Conservation (phyloP, 805 yeast genomes). For the Saturnispora mendoncae region DNA sequence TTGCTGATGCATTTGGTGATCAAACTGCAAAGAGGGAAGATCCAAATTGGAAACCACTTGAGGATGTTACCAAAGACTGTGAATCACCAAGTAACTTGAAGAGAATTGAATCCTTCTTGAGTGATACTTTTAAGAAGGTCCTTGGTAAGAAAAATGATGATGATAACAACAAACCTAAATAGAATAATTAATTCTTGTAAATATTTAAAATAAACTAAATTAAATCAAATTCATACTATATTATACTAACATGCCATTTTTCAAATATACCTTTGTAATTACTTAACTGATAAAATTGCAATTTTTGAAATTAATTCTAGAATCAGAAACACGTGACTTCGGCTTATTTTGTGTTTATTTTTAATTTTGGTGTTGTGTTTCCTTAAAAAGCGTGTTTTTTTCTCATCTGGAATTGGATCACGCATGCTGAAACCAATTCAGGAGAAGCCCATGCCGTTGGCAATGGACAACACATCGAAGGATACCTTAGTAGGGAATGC, state of each 20-base stretch:
- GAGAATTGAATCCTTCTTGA: slow-evolving; percentile 49
- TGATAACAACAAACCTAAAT: not conserved
- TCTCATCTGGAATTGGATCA: not conserved
- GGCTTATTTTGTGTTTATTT: too few species aligned
- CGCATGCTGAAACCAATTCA: slow-evolving; percentile 6
- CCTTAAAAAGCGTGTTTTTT: not conserved
- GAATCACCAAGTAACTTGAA: slow-evolving; percentile 43
- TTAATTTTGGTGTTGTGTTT: too few species aligned
- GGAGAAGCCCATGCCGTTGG: slow-evolving; percentile 1
- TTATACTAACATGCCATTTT: too few species aligned
- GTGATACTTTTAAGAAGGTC: slow-evolving; percentile 46
- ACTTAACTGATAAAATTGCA: too few species aligned
- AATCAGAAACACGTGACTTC: not conserved
- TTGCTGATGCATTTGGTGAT: slow-evolving; percentile 87
- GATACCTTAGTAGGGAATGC: slow-evolving; percentile 1
- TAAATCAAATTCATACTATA: too few species aligned
- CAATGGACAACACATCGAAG: slow-evolving; percentile 1
- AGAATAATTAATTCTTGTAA: not conserved
- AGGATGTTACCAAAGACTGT: slow-evolving; percentile 16
- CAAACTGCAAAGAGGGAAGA: slow-evolving; percentile 64
- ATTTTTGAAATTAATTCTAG: too few species aligned
- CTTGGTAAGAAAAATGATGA: slow-evolving; percentile 19
- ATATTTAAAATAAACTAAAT: too few species aligned
- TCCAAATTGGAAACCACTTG: slow-evolving; percentile 35
- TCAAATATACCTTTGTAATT: too few species aligned